These are phyloP conservation scores for Zelonia costaricensis DNA, from an alignment of 208 protist species.

Conservation along the genomic window DNA sequence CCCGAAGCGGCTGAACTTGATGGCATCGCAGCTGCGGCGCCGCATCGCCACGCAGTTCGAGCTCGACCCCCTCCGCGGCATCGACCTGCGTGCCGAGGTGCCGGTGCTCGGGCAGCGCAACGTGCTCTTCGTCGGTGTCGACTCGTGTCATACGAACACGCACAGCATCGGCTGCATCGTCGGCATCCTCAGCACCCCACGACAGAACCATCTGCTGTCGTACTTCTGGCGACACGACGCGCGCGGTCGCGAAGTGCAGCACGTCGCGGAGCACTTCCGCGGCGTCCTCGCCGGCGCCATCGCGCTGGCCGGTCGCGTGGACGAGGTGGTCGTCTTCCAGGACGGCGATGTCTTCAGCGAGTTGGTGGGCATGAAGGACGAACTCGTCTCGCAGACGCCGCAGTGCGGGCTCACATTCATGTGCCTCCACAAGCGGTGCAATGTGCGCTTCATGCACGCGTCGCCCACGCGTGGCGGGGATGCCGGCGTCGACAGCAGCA, in stretches of 20 bases:
- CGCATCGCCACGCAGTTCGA: constrained; percentile 65
- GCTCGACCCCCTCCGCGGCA: constrained; percentile 64
- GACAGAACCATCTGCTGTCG: constrained; percentile 58
- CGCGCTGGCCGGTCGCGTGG: constrained; percentile 60
- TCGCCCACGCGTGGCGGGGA: constrained; percentile 8
- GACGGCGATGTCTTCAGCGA: constrained; percentile 89
- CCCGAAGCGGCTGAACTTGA: constrained; percentile 32
- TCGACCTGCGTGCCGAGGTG: constrained; percentile 64
- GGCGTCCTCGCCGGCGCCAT: constrained; percentile 35
- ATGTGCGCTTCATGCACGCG: constrained; percentile 83
- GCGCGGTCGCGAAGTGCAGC: constrained; percentile 60
- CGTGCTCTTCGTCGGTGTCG: constrained; percentile 81
- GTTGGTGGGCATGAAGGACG: constrained; percentile 54
- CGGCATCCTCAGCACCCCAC: constrained; percentile 59
- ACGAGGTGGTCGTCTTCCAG: constrained; percentile 89
- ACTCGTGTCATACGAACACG: constrained; percentile 83
- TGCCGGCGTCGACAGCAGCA: not conserved
- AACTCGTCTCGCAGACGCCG: constrained; percentile 42
- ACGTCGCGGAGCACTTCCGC: constrained; percentile 63
- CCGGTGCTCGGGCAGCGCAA: constrained; percentile 53
- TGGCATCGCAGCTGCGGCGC: constrained; percentile 41
- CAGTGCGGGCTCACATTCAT: constrained; percentile 86
- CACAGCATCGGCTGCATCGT: constrained; percentile 69
- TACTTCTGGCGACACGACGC: constrained; percentile 81
- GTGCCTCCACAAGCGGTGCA: constrained; percentile 90